Conservation (phyloP, 2,329 filamentous ascomycete genomes). For the Aspergillus persii region DNA sequence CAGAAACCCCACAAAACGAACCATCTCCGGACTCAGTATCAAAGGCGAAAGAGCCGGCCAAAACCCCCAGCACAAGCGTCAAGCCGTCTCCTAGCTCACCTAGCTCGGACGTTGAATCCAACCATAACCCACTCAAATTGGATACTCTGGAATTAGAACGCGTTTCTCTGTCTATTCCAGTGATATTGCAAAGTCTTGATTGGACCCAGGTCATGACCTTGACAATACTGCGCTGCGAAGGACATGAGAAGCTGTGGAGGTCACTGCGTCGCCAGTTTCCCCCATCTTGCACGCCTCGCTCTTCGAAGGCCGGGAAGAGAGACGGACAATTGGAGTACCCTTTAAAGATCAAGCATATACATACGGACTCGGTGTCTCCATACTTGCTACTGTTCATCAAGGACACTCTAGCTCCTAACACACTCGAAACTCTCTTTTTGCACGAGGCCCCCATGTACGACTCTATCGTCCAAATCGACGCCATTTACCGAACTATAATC, state of each 20-base stretch:
- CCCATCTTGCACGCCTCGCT: constrained; percentile 34
- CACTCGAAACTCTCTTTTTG: constrained; percentile 73
- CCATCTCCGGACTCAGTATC: neutral
- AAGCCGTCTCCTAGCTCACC: neutral
- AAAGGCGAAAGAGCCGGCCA: constrained; percentile 6
- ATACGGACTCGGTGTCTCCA: constrained; percentile 70
- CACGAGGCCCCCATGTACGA: constrained; percentile 61
- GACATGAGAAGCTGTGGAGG: constrained; percentile 74
- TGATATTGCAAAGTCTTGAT: constrained; percentile 69
- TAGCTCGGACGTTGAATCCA: constrained; percentile 13
- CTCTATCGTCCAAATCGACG: constrained; percentile 64
- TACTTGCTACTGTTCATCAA: constrained; percentile 72
- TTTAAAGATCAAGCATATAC: constrained; percentile 69
- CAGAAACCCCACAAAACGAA: neutral
- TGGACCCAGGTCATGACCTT: constrained; percentile 70
- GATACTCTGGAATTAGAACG: constrained; percentile 73
- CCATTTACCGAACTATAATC: constrained; percentile 68
- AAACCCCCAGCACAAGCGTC: constrained; percentile 2
- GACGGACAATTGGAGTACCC: constrained; percentile 50
- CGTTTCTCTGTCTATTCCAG: constrained; percentile 67
- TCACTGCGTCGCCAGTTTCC: constrained; percentile 63
- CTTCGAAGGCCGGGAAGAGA: constrained; percentile 9
- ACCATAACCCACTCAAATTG: constrained; percentile 56
- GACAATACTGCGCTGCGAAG: constrained; percentile 70
- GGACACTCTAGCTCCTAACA: constrained; percentile 74